These are phyloP conservation scores for Zasmidium cellare DNA, from an alignment of 2,329 filamentous ascomycete genomes.

Conservation along the genomic window DNA sequence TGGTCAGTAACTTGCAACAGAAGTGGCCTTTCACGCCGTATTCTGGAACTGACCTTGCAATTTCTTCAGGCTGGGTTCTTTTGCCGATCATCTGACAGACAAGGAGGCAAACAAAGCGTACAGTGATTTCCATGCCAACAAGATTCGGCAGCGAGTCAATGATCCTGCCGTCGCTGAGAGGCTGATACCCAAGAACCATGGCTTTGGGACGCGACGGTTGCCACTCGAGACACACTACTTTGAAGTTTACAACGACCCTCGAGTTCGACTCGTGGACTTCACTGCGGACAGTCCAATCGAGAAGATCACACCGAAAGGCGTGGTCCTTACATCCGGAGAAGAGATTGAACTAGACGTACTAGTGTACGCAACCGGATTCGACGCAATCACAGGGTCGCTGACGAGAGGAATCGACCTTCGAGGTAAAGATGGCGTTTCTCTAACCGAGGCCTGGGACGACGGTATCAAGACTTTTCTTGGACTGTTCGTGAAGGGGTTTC, in stretches of 20 bases:
- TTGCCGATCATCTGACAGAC: slow-evolving; percentile 37
- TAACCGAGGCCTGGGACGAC: slow-evolving; percentile 36
- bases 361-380: slow-evolving; percentile 43
- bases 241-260: slow-evolving; percentile 48
- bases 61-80: slow-evolving; percentile 29
- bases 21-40: too few species aligned
- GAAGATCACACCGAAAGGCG: slow-evolving; percentile 41
- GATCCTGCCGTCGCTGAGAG: slow-evolving; percentile 8
- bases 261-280: slow-evolving; percentile 50
- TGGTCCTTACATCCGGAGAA: slow-evolving; percentile 38
- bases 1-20: slow-evolving; percentile 32
- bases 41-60: too few species aligned
- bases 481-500: slow-evolving; percentile 11
- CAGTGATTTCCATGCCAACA: slow-evolving; percentile 3
- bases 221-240: slow-evolving; percentile 51
- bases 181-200: slow-evolving; percentile 5
- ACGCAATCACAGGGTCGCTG: slow-evolving; percentile 30
- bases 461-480: slow-evolving; percentile 9
- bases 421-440: slow-evolving; percentile 19
- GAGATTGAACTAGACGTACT: slow-evolving; percentile 39
- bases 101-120: neutral
- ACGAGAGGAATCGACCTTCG: slow-evolving; percentile 30
- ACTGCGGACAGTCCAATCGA: slow-evolving; percentile 43
- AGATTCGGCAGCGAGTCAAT: slow-evolving; percentile 1
- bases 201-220: slow-evolving; percentile 14